Base-by-base conservation (phyloP, 1,139 yeast genomes). In the Komagataea norvegica region DNA sequence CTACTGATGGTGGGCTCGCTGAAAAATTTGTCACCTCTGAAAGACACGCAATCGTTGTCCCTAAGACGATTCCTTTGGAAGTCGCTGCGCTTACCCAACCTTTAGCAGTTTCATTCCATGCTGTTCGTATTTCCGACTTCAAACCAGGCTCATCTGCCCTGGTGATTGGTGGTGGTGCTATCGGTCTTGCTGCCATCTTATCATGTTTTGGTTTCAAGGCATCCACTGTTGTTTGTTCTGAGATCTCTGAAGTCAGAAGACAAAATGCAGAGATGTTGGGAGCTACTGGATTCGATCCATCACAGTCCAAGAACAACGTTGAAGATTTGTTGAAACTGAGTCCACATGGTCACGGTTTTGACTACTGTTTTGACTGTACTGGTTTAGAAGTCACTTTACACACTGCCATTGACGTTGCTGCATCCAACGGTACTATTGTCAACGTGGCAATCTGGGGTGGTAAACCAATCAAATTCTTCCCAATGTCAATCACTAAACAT, bases 381-480 rank as follows among this genome's bases (percentile, higher is more conserved):
- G 78, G 78, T 14, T 58, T 70, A 6, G 63, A 64, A 28, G 64
- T 61, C 1, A 72, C 78, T 18, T 66, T 69, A 45, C 59, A 62
- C 24, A 58, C 70, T 1, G 65, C 70, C 16, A 47, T 71, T 8
- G 57, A 59, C 27, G 61, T 70, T 9, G 55, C 71, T 13, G 51
- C 64, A 14, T 64, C 68, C 13, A 64, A 68, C 42, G 78, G 78
- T 29, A 60, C 65, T 5, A 66, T 72, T n/a, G 70, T 72, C 7
- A 72, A 73, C 48, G 65, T 73, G 29, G 78, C 78, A 3, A 68
- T 72, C 33, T 73, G 79, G 77, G 64, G 67, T 23, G 54, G 60
- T 21, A 60, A 62, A 28, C 60, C 70, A 4, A 59, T 66, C 10
- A 57, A 56, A 9, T 65, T 65, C 43, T 60, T 60, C 44, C 76